A percentile compares a stretch with the other conserved stretches of the same genome.
Conservation (phyloP, 2,329 filamentous ascomycete species). For the Coniochaeta sp. region DNA sequence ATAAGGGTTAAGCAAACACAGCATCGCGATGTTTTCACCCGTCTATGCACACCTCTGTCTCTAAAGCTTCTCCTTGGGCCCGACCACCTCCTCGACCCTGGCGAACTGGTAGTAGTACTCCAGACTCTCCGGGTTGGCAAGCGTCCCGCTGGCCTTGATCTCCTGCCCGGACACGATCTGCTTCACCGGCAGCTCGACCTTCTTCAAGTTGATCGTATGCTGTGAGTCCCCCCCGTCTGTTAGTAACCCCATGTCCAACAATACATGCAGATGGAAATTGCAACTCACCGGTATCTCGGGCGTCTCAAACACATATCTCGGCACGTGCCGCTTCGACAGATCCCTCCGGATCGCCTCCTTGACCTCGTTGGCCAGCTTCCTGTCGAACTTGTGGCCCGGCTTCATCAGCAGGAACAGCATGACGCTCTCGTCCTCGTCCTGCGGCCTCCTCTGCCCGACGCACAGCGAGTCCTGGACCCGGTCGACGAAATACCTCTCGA, state of each 20-base stretch:
- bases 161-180: slow-evolving; percentile 70
- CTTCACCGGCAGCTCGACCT: slow-evolving; percentile 78
- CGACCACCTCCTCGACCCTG: slow-evolving; percentile 54
- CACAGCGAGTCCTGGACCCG: slow-evolving; percentile 66
- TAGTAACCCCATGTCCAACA: slow-evolving; percentile 6
- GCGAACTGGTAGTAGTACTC: slow-evolving; percentile 76
- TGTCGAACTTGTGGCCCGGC: slow-evolving; percentile 48
- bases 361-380: slow-evolving; percentile 46
- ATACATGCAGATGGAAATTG: not conserved
- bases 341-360: slow-evolving; percentile 59
- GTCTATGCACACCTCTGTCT: not conserved
- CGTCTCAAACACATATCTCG: slow-evolving; percentile 71
- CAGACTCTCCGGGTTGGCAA: slow-evolving; percentile 68
- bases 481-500: slow-evolving; percentile 58
- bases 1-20: no score
- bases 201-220: slow-evolving; percentile 79
- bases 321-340: slow-evolving; percentile 67
- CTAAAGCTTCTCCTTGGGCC: slow-evolving; percentile 40
- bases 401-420: slow-evolving; percentile 49
- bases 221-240: slow-evolving; percentile 25
- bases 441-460: slow-evolving; percentile 64
- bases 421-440: slow-evolving; percentile 45
- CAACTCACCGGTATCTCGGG: slow-evolving; percentile 66
- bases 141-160: slow-evolving; percentile 68
- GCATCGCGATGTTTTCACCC: not conserved